Evolutionary conservation across 345 rosid species (phyloP).

Genomic region (Garcia nutans): DNA sequence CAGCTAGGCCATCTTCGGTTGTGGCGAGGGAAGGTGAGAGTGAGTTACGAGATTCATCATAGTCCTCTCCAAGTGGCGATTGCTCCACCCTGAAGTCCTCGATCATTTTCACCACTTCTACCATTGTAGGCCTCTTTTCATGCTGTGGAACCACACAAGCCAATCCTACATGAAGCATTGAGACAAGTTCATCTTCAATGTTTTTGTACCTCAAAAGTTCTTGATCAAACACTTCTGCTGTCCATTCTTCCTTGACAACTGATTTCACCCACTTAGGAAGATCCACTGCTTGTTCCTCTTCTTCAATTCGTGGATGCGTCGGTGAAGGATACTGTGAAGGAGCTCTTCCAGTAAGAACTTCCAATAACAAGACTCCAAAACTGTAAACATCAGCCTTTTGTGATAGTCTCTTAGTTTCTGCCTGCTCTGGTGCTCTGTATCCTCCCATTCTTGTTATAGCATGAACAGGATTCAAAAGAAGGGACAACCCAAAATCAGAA

Average conservation of each 20-base stretch:
- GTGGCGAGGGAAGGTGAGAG: conserved; percentile 86
- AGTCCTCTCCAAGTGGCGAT: conserved; percentile 88
- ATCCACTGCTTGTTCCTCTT: conserved; percentile 60
- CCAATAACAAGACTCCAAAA: conserved; percentile 77
- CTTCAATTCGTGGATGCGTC: conserved; percentile 51
- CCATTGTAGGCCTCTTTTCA: conserved; percentile 85
- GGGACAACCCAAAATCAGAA: conserved; percentile 82
- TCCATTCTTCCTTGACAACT: conserved; percentile 96
- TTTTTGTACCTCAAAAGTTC: conserved; percentile 94
- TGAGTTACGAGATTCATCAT: conserved; percentile 84
- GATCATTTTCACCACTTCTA: conserved; percentile 79
- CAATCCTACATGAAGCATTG: conserved; percentile 86
- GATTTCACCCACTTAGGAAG: conserved; percentile 94
- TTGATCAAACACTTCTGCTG: conserved; percentile 93
- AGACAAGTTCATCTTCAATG: conserved; percentile 84
- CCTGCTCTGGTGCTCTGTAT: conserved; percentile 91
- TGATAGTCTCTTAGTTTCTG: conserved; percentile 72
- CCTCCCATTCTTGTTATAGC: conserved; percentile 89
- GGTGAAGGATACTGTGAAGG: conserved; percentile 79
- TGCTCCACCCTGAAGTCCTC: conserved; percentile 93
- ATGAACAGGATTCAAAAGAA: conserved; percentile 80
- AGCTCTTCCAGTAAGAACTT: conserved; percentile 82
- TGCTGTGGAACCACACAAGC: conserved; percentile 76
- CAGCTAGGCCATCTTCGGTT: conserved; percentile 68
- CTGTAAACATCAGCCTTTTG: conserved; percentile 87